Conservation (phyloP, 2,329 filamentous ascomycete genomes). For the Huntiella moniliformis region DNA sequence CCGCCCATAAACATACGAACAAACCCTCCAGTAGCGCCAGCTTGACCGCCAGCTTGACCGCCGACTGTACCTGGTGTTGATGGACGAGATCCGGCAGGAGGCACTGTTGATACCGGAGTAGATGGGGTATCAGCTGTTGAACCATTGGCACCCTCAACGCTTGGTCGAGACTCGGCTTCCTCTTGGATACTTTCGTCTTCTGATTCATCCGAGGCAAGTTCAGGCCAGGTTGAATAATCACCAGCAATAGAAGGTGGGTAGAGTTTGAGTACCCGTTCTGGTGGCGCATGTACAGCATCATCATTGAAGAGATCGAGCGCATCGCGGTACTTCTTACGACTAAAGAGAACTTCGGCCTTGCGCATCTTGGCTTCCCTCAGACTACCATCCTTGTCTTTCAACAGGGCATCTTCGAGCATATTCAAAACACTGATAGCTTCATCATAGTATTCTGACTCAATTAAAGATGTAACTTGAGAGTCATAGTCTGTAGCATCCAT, state of each 20-base stretch:
- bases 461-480: conserved; percentile 66
- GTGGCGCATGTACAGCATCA: conserved; percentile 72
- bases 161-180: conserved; percentile 14
- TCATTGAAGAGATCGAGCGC: conserved; percentile 75
- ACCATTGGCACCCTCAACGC: conserved; percentile 1
- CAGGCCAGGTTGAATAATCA: conserved; percentile 43
- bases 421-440: conserved; percentile 78
- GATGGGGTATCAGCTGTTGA: not conserved
- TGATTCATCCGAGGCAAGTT: conserved; percentile 27
- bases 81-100: conserved; percentile 3
- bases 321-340: conserved; percentile 62
- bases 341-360: conserved; percentile 75
- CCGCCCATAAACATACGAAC: conserved; percentile 33
- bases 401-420: conserved; percentile 81
- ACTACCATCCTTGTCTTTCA: conserved; percentile 63
- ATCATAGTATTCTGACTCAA: conserved; percentile 56
- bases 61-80: conserved; percentile 6
- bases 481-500: conserved; percentile 91
- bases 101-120: not conserved
- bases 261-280: conserved; percentile 67
- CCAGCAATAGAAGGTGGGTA: conserved; percentile 76
- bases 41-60: conserved; percentile 14
- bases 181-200: conserved; percentile 15
- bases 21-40: conserved; percentile 24
- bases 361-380: conserved; percentile 75